Base-by-base conservation (phyloP, 345 rosid genomes). In the Fremontodendron californicum region DNA sequence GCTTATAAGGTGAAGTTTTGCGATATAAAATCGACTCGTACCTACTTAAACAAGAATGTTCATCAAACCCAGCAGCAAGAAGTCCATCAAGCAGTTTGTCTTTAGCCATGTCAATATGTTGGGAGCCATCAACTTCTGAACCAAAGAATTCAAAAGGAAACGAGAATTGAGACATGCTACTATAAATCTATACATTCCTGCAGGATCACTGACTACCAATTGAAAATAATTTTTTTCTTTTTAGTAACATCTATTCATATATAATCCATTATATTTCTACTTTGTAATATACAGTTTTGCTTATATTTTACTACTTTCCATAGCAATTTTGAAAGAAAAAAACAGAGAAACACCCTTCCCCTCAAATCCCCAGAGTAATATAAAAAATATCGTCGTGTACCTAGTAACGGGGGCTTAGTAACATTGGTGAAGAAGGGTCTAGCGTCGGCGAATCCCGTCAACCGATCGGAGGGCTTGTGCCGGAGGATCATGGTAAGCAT, bases 41-140 rank as follows among this genome's bases (percentile, higher is more conserved):
- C 74, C 94, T 84, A 75, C 97, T 90, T 25, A 82, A 77, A 84
- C 94, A 92, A 23, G 84, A 76, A 3, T 68, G 81, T 78, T 83
- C 83, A 52, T 84, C 78, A n/a, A 90, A 88, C 45, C 90, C 92
- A 77, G 82, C 12, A 55, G 88, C 86, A 73, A 92, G 86, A 73
- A 90, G 83, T 71, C 94, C 92, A 45, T 83, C 86, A 46, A 86
- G 86, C 51, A 91, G 66, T 46, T 75, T 79, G 46, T 82, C 85
- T 71, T 63, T 46, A 54, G 66, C 69, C 55, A 46, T 63, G 35
- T 77, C 78, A 31, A 51, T 40, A 49, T 74, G 23, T 35, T 72
- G 54, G 58, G 85, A 82, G 62, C 79, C 65, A 80, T 78, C 80
- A 48, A 60, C 62, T 2, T 27, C 85, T 42, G 78, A 78, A 40